These are phyloP conservation scores for Erythrophleum fordii DNA, from an alignment of 306 rosid genomes.

Conservation along the genomic window DNA sequence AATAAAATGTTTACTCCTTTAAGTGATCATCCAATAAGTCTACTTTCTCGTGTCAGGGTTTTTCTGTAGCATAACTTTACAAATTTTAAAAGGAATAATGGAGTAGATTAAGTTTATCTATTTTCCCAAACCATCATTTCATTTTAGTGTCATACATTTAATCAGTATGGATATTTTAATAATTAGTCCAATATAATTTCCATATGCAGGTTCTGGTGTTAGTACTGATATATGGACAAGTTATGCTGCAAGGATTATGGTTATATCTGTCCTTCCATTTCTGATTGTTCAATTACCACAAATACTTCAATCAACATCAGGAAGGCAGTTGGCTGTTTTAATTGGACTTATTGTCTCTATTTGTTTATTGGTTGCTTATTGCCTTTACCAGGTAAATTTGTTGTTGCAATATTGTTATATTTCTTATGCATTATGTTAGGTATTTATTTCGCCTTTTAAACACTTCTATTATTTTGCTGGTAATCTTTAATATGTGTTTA, in stretches of 20 bases:
- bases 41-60: not conserved
- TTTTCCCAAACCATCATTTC: conserved; percentile 24
- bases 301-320: conserved; percentile 69
- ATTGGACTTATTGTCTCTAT: conserved; percentile 72
- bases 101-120: not conserved
- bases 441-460: not conserved
- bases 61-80: not conserved
- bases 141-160: not conserved
- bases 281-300: conserved; percentile 88
- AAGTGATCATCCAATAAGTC: conserved; percentile 20
- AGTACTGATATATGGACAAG: conserved; percentile 95
- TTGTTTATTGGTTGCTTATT: conserved; percentile 60
- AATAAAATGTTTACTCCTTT: not conserved
- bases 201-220: conserved; percentile 83
- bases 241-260: conserved; percentile 87
- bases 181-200: conserved; percentile 18
- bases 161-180: conserved; percentile 20
- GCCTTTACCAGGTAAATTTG: conserved; percentile 76
- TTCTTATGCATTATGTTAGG: not conserved
- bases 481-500: not conserved
- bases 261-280: conserved; percentile 78
- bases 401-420: not conserved
- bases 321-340: conserved; percentile 77
- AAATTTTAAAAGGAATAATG: not conserved
- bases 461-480: not conserved